Base-by-base conservation (phyloP, 768 basidiomycete species). In the Termitomyces sp. region DNA sequence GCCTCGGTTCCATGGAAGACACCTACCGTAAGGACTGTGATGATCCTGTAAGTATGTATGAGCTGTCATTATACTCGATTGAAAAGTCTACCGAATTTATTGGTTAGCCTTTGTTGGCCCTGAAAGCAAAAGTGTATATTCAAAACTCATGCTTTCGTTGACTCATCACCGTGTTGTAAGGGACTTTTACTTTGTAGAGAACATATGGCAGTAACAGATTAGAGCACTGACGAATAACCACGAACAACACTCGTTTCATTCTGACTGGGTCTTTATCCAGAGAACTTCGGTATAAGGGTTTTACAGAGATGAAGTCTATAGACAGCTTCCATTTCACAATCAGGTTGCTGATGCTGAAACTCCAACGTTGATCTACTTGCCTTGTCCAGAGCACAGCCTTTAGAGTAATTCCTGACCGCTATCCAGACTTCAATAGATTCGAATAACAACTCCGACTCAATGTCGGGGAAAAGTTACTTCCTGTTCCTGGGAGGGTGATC, bases 1-100 rank as follows among this genome's bases (percentile, higher is more conserved):
- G 57, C 61, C 64, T 66, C 64, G 62, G 59, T 67, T 68, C 65
- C 68, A 67, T 59, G 60, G 53, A 32, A 54, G 27, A 22, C 7
- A 22, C 31, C 3, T 27, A 49, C 36, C 34, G 49, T 50, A 36
- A 48, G n/a, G 47, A 47, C 29, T n/a, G 49, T 18, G 13, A 51
- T 37, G 36, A 39, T 20, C 16, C 27, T 39, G 14, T 12, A 8
- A n/a, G 12, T 29, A 16, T 5, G 22, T 57, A 36, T 22, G 14
- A 37, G 34, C 49, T 34, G 49, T 50, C 34, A 50, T 50, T 37
- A 50, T 24, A 37, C 36, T 24, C 32, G 37, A 16, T 10, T 24
- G 16, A 26, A 34, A 36, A 57, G 39, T 56, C 49, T 39, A 20
- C 18, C 32, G 47, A 3, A 5, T 22, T 20, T 20, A 32, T 16